A percentile compares a stretch with the other conserved stretches of the same genome.
These are phyloP conservation scores for Pseudogymnoascus sp. DNA, from an alignment of 2,329 filamentous ascomycete species.

Conservation along the genomic window DNA sequence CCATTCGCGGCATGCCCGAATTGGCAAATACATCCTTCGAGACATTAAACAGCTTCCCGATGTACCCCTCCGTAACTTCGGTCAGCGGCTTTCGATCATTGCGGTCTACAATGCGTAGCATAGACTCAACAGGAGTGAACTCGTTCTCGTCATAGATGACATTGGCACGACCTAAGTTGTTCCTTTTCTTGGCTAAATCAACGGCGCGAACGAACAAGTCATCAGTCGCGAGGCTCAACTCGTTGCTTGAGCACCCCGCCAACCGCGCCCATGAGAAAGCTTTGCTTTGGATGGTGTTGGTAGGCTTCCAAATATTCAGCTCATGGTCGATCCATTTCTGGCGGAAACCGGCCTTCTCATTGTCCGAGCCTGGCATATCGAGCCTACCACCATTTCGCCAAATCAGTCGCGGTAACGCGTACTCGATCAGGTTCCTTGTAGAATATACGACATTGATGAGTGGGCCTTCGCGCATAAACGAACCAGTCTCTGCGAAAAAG, in stretches of 20 bases:
- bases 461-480: conserved; percentile 82
- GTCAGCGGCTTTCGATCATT: conserved; percentile 59
- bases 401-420: conserved; percentile 72
- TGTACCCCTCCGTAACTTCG: conserved; percentile 62
- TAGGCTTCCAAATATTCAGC: conserved; percentile 84
- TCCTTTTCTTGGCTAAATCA: conserved; percentile 42
- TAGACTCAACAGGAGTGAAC: conserved; percentile 64
- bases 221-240: conserved; percentile 61
- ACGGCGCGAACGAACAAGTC: conserved; percentile 69
- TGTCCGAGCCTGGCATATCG: conserved; percentile 64
- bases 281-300: conserved; percentile 61
- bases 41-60: conserved; percentile 73
- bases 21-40: conserved; percentile 56
- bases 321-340: conserved; percentile 69
- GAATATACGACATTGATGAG: conserved; percentile 80
- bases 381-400: conserved; percentile 74
- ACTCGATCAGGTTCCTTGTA: conserved; percentile 77
- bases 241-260: conserved; percentile 64
- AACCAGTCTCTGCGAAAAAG: conserved; percentile 91
- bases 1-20: conserved; percentile 68
- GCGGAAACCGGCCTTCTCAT: conserved; percentile 69
- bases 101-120: conserved; percentile 73
- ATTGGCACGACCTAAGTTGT: conserved; percentile 52
- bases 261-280: conserved; percentile 90
- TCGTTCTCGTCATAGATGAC: conserved; percentile 60